Conservation (phyloP, 202 grass and related monocot species). For the Hordeum pubiflorum region DNA sequence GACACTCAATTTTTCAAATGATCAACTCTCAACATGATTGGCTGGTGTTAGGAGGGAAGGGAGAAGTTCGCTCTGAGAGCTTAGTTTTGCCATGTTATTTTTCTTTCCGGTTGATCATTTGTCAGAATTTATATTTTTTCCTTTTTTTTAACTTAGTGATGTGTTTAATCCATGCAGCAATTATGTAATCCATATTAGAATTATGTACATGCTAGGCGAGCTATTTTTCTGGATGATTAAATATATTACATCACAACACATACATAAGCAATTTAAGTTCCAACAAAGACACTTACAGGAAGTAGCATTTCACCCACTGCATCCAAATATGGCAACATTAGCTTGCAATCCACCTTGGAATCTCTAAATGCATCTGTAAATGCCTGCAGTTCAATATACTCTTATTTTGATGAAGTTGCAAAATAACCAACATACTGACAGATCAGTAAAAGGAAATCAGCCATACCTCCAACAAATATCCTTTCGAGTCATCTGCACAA, state of each 20-base stretch:
- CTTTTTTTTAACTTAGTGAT: slow-evolving; percentile 2
- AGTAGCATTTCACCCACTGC: slow-evolving; percentile 54
- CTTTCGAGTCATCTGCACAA: slow-evolving; percentile 44
- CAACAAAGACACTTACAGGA: slow-evolving; percentile 45
- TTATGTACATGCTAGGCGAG: not conserved
- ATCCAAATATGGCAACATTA: slow-evolving; percentile 61
- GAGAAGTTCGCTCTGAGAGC: not conserved
- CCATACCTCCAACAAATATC: slow-evolving; percentile 61
- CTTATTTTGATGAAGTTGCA: slow-evolving; percentile 11
- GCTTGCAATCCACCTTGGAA: slow-evolving; percentile 67
- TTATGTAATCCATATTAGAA: not conserved
- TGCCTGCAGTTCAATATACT: slow-evolving; percentile 55
- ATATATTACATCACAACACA: not conserved
- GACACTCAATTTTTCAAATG: not conserved
- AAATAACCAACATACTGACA: slow-evolving; percentile 26
- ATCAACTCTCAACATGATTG: not conserved
- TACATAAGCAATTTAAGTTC: slow-evolving; percentile 10
- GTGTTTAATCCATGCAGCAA: not conserved
- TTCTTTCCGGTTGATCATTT: not conserved
- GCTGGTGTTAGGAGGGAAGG: not conserved
- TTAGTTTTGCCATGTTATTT: not conserved
- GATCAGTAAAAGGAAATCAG: slow-evolving; percentile 13
- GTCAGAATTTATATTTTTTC: not conserved
- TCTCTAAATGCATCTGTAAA: slow-evolving; percentile 72
- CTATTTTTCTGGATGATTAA: not conserved